A percentile compares a stretch with the other conserved stretches of the same genome.
Conservation (phyloP, 768 basidiomycete genomes). For the Mycena rosella region DNA sequence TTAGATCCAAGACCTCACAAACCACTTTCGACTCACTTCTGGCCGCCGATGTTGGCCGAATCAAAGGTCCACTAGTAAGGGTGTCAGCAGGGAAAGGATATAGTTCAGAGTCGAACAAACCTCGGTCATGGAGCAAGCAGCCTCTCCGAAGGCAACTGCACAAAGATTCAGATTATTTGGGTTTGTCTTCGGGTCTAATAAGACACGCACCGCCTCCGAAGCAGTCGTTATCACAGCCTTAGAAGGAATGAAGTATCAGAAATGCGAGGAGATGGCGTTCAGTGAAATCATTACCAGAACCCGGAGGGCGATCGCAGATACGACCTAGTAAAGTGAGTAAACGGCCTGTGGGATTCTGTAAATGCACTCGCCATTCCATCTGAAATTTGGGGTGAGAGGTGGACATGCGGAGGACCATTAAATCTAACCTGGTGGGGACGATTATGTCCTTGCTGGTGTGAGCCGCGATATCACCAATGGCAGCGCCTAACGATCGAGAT, state of each 20-base stretch:
- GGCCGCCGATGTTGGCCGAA: constrained; percentile 18
- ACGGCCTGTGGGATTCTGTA: no score
- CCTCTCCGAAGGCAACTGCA: constrained; percentile 6
- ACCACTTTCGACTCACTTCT: neutral
- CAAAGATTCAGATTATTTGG: neutral
- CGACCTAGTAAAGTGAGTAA: constrained; percentile 5
- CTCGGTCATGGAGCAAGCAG: constrained; percentile 23
- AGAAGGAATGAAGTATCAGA: no score
- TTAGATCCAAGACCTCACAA: neutral
- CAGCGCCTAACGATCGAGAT: neutral
- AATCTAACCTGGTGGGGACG: constrained; percentile 4
- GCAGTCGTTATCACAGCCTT: constrained; percentile 21
- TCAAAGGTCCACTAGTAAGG: constrained; percentile 9
- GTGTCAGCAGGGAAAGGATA: neutral
- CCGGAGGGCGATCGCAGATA: constrained; percentile 25
- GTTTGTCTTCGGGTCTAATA: no score
- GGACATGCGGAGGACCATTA: neutral
- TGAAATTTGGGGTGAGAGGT: neutral
- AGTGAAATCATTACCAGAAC: neutral
- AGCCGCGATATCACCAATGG: constrained; percentile 5
- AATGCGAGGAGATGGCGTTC: neutral
- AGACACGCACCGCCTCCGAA: constrained; percentile 9
- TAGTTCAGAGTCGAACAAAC: neutral
- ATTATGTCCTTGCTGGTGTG: constrained; percentile 4
- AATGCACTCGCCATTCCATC: constrained; percentile 23